phyloP scores from a whole-genome alignment of 495 filamentous ascomycete species.

The Neurospora sp. region DNA sequence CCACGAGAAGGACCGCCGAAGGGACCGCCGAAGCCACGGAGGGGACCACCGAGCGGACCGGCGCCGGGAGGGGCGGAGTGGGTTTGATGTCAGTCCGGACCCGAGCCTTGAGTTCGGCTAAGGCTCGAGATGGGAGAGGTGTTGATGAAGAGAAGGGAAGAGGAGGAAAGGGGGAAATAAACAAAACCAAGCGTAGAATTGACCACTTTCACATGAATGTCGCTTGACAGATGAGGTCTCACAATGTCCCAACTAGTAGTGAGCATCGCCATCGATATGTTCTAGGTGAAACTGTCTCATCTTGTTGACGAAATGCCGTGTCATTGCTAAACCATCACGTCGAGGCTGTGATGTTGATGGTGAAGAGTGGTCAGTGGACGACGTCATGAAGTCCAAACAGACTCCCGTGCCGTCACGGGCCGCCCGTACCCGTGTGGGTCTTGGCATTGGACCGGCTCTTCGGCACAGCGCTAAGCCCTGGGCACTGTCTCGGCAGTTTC shows the following conservation, averaged over 20 bases:
- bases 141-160: neutral
- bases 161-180: neutral
- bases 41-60: neutral
- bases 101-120: rapidly evolving
- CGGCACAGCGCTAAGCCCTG: neutral
- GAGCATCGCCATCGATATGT: neutral
- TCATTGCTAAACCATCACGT: neutral
- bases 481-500: neutral
- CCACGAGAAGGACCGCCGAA: no score
- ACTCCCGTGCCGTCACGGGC: neutral
- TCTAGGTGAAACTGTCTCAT: neutral
- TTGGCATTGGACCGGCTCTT: neutral
- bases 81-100: neutral
- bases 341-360: neutral
- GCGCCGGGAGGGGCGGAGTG: neutral
- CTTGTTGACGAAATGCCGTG: neutral
- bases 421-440: neutral
- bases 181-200: neutral
- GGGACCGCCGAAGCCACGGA: neutral
- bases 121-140: neutral
- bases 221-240: neutral
- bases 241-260: neutral
- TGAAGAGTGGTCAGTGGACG: neutral
- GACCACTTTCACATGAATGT: neutral
- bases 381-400: neutral